Percentiles rank a stretch among this genome's conserved stretches.
Conservation (phyloP, 2,329 filamentous ascomycete genomes). For the Hortaea sp. region DNA sequence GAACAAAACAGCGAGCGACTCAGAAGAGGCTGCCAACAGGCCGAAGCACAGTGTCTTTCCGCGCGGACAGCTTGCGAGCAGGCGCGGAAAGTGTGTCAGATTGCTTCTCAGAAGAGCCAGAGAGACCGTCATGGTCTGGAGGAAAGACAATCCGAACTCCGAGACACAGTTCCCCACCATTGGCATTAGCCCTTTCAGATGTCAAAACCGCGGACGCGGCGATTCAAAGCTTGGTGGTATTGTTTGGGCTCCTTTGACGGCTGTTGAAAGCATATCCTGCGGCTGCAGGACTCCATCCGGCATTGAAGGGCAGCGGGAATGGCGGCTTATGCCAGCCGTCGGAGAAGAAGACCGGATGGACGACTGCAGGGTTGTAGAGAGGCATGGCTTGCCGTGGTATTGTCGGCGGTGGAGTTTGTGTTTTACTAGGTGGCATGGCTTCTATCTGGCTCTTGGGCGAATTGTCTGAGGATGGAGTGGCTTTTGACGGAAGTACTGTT, state of each 20-base stretch:
- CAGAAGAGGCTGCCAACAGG: not conserved
- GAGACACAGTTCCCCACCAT: not conserved
- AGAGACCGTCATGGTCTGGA: not conserved
- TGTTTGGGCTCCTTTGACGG: constrained; percentile 4
- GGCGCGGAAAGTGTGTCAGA: not conserved
- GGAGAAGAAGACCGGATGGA: constrained; percentile 71
- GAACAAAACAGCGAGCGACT: not conserved
- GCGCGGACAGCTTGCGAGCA: not conserved
- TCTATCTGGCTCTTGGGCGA: constrained; percentile 37
- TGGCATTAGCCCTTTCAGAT: not conserved
- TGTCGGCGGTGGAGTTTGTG: not conserved
- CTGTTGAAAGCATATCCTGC: constrained; percentile 31
- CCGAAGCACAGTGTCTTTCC: not conserved
- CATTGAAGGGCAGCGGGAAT: constrained; percentile 30
- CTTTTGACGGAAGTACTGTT: constrained; percentile 23
- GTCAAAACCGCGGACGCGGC: not conserved
- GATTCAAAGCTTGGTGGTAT: constrained; percentile 17
- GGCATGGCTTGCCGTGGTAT: constrained; percentile 2
- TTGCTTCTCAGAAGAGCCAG: not conserved
- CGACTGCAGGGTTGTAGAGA: constrained; percentile 46
- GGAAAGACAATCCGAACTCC: not conserved
- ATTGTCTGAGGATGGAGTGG: not conserved
- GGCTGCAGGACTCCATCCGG: constrained; percentile 33
- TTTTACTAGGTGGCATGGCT: constrained; percentile 33
- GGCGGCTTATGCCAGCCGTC: constrained; percentile 49